A percentile compares a stretch with the other conserved stretches of the same genome.
phyloP scores from a whole-genome alignment of 148 eudicot species.

The Pouteria glomerata region DNA sequence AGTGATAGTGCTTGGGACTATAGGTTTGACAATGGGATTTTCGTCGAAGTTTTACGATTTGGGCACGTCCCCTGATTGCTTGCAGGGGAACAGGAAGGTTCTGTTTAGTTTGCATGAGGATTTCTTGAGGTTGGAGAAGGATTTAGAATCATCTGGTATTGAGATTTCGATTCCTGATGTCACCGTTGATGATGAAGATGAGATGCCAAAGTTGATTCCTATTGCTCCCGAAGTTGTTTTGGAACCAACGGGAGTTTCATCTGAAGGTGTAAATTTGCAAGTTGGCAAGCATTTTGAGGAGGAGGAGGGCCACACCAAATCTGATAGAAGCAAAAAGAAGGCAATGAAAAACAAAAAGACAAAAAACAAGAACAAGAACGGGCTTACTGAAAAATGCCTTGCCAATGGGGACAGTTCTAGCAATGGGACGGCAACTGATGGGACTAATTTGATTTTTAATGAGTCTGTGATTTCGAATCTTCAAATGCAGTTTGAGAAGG shows the following conservation, averaged over 20 bases:
- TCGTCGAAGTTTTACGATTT: conserved; percentile 47
- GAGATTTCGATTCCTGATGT: conserved; percentile 41
- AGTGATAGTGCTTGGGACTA: conserved; percentile 39
- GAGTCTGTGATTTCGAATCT: conserved; percentile 78
- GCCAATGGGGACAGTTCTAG: conserved; percentile 19
- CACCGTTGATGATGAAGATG: conserved; percentile 32
- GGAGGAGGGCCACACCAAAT: conserved; percentile 19
- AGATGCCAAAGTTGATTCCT: conserved; percentile 52
- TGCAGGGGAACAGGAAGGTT: conserved; percentile 88
- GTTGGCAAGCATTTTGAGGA: conserved; percentile 20
- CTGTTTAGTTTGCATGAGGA: conserved; percentile 56
- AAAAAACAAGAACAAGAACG: conserved; percentile 37
- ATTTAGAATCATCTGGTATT: conserved; percentile 43
- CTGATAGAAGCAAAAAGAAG: conserved; percentile 17
- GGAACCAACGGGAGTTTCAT: neutral
- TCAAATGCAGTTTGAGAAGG: conserved; percentile 84
- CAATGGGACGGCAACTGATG: conserved; percentile 19
- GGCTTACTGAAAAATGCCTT: conserved; percentile 8
- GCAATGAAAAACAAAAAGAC: conserved; percentile 15
- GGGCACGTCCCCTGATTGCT: conserved; percentile 55
- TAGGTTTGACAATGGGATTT: conserved; percentile 56
- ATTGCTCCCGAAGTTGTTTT: conserved; percentile 18
- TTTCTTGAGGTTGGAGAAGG: conserved; percentile 86
- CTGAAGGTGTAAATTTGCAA: conserved; percentile 15
- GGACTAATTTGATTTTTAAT: conserved; percentile 22